Evolutionary conservation across 306 rosid species (phyloP).

Genomic region (Citrullus amarus): DNA sequence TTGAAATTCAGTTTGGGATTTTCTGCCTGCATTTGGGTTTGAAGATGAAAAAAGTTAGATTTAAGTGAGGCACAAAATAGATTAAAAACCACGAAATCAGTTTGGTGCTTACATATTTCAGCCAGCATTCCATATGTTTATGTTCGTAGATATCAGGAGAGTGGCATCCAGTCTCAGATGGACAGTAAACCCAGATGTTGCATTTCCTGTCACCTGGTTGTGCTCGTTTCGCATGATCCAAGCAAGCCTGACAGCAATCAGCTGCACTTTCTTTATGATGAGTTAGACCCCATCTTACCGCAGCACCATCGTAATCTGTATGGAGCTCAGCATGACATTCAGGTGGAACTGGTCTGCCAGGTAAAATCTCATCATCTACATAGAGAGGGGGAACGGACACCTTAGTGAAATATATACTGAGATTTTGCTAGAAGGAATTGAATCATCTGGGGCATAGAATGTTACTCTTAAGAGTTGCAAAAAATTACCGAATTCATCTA

Average conservation of each 20-base stretch:
- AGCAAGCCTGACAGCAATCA: slow-evolving; percentile 92
- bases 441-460: background rate
- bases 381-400: slow-evolving; percentile 11
- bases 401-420: slow-evolving; percentile 12
- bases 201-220: slow-evolving; percentile 64
- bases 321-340: slow-evolving; percentile 68
- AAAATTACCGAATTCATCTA: slow-evolving; percentile 45
- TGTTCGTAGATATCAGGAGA: slow-evolving; percentile 86
- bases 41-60: slow-evolving; percentile 12
- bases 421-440: background rate
- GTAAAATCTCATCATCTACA: slow-evolving; percentile 61
- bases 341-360: slow-evolving; percentile 64
- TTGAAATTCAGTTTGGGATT: slow-evolving; percentile 57
- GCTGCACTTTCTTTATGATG: slow-evolving; percentile 93
- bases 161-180: slow-evolving; percentile 71
- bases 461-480: background rate
- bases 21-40: slow-evolving; percentile 48
- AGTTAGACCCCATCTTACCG: slow-evolving; percentile 94
- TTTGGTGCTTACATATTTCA: slow-evolving; percentile 61
- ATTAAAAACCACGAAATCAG: background rate
- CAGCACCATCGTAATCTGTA: slow-evolving; percentile 78
- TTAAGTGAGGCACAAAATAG: background rate
- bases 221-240: slow-evolving; percentile 64
- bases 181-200: slow-evolving; percentile 95
- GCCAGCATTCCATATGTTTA: slow-evolving; percentile 83